Conservation (phyloP, 2,329 filamentous ascomycete species). For the Colletotrichum viniferum region DNA sequence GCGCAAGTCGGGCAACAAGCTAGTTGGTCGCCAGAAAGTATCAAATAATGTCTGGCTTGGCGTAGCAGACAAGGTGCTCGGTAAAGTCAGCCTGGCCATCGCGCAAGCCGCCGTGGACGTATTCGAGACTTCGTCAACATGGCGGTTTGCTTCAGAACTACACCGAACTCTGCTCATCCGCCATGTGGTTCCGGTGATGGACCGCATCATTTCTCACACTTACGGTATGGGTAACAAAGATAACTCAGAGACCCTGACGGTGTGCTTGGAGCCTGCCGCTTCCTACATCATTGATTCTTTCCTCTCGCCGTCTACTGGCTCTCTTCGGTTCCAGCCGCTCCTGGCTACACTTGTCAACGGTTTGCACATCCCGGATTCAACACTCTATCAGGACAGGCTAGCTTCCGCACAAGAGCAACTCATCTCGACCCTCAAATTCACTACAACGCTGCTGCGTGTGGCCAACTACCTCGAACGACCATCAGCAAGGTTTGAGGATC, state of each 20-base stretch:
- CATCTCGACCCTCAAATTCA: constrained; percentile 66
- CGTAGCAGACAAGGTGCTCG: constrained; percentile 78
- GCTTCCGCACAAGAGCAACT: constrained; percentile 67
- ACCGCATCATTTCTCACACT: constrained; percentile 72
- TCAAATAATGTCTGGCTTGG: constrained; percentile 66
- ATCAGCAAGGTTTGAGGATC: constrained; percentile 71
- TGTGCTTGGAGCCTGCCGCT: constrained; percentile 73
- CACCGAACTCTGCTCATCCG: constrained; percentile 73
- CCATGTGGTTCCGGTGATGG: constrained; percentile 71
- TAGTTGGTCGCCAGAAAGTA: constrained; percentile 47
- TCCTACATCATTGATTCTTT: constrained; percentile 79
- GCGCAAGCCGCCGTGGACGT: constrained; percentile 80
- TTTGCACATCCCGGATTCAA: constrained; percentile 63
- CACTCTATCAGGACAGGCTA: constrained; percentile 61
- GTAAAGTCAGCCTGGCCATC: constrained; percentile 73
- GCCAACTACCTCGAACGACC: constrained; percentile 67
- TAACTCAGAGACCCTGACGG: constrained; percentile 51
- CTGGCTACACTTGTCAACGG: constrained; percentile 71
- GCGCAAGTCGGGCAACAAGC: constrained; percentile 62
- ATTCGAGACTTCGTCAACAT: constrained; percentile 83
- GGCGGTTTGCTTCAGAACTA: constrained; percentile 75
- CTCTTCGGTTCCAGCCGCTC: constrained; percentile 78
- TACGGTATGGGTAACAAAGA: constrained; percentile 74
- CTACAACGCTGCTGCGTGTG: constrained; percentile 72
- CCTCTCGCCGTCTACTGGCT: constrained; percentile 70